Evolutionary conservation across 805 yeast genomes (phyloP).

Genomic region (Tanozyma kutaoensis): DNA sequence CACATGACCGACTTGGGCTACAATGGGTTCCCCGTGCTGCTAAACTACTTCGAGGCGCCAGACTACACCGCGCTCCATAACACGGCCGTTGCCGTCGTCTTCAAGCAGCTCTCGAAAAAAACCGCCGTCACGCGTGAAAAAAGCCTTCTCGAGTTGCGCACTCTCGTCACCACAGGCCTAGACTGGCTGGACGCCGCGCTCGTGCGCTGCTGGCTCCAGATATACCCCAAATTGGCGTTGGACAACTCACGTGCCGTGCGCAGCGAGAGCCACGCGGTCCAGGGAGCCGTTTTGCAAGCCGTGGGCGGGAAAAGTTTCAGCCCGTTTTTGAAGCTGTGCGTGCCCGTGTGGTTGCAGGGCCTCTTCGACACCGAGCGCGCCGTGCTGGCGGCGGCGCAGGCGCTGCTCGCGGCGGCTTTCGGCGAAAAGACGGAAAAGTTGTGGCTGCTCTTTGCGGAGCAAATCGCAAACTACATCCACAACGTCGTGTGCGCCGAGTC

Average conservation of each 20-base stretch:
- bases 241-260: conserved; percentile 62
- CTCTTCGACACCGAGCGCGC: conserved; percentile 54
- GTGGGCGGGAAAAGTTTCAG: conserved; percentile 44
- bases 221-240: conserved; percentile 67
- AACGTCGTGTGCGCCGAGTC: conserved; percentile 45
- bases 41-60: conserved; percentile 64
- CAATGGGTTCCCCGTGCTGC: conserved; percentile 17
- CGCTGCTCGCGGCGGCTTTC: conserved; percentile 40
- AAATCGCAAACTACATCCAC: conserved; percentile 40
- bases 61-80: too few relatives aligned
- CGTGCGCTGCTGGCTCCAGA: conserved; percentile 59
- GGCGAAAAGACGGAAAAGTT: conserved; percentile 37
- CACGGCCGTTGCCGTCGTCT: conserved; percentile 47
- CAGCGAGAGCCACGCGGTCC: conserved; percentile 46
- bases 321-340: conserved; percentile 54
- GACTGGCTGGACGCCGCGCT: conserved; percentile 33
- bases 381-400: conserved; percentile 38
- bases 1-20: conserved; percentile 6
- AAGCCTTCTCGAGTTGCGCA: conserved; percentile 41
- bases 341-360: conserved; percentile 68
- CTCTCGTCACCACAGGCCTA: conserved; percentile 18
- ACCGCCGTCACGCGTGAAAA: conserved; percentile 81
- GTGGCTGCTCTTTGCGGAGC: conserved; percentile 46
- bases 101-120: conserved; percentile 65
- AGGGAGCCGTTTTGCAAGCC: conserved; percentile 31